These are phyloP conservation scores for Epichloe bromicola DNA, from an alignment of 2,329 filamentous ascomycete species.

Conservation along the genomic window DNA sequence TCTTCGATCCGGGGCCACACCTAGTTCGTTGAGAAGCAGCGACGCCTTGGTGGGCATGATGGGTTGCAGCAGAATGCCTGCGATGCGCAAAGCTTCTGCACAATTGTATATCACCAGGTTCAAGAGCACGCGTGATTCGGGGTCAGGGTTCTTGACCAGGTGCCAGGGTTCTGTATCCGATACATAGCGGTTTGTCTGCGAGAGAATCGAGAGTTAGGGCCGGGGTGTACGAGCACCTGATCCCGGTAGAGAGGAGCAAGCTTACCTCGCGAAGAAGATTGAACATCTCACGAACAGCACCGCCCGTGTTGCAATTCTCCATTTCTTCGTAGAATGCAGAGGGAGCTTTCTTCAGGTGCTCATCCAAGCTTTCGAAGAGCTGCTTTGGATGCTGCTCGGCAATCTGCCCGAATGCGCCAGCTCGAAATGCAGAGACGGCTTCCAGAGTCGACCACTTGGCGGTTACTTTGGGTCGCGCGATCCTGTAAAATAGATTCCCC, in stretches of 20 bases:
- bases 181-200: constrained; percentile 34
- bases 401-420: constrained; percentile 13
- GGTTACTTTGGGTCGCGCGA: constrained; percentile 47
- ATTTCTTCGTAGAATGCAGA: constrained; percentile 38
- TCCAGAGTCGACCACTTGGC: constrained; percentile 48
- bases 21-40: constrained; percentile 62
- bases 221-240: too few species aligned
- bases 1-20: constrained; percentile 51
- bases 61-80: constrained; percentile 76
- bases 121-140: constrained; percentile 26
- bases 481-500: constrained; percentile 66
- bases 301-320: constrained; percentile 48
- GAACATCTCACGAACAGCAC: constrained; percentile 53
- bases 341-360: constrained; percentile 10
- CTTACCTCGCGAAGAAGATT: constrained; percentile 44
- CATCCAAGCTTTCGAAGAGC: constrained; percentile 16
- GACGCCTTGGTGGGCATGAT: constrained; percentile 73
- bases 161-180: constrained; percentile 57
- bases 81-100: constrained; percentile 65
- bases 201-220: too few species aligned
- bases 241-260: too few species aligned
- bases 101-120: constrained; percentile 54
- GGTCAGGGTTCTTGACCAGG: constrained; percentile 26
- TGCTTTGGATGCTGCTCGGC: not conserved
- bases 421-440: constrained; percentile 31